Evolutionary conservation across 306 rosid species (phyloP), one percentile per base, ranked within the genome.

Genomic region (Styphnolobium japonicum): DNA sequence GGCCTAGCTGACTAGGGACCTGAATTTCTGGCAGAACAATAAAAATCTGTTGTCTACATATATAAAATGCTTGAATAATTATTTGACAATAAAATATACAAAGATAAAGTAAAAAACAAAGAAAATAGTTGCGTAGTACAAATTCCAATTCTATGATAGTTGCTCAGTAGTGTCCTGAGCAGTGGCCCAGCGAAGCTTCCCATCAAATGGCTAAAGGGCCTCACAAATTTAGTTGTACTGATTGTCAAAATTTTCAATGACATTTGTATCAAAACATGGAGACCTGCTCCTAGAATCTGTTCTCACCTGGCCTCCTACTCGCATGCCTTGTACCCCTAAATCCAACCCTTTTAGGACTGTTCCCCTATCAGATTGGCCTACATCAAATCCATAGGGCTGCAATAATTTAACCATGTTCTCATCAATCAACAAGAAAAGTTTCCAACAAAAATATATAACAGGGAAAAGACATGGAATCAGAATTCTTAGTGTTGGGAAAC

Each of bases 361-460:
- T 75, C 98, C 97, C 73, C 89, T 87, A 81, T 91, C 95, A 63
- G 98, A 94, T 88, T 91, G 87, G 84, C 97, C 97, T 21, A 92
- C 91, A 63, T 94, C 97, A 86, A 94, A 94, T 82, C 98, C 97
- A 60, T 94, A 94, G 27, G 98, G 97, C 98, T 94, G 97, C 95
- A 89, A 73, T 70, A 76, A 82, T 85, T 82, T 71, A 88, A 85
- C 34, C 68, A 78, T 37, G 7, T 22, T 62, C 55, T 76, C 53
- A 70, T 77, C 58, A 76, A 64, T 55, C 49, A 53, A 75, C n/a
- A 79, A 36, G 16, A 9, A 77, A 70, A 27, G 7, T 45, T 69
- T 70, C 37, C 61, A 27, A 55, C 9, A 70, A 39, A 75, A 51
- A 9, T 1, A 43, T 58, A 19, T 58, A 14, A 67, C 79, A 66